A percentile compares a stretch with the other conserved stretches of the same genome.
phyloP scores from a whole-genome alignment of 805 yeast species.

The Barnettozyma populi region DNA sequence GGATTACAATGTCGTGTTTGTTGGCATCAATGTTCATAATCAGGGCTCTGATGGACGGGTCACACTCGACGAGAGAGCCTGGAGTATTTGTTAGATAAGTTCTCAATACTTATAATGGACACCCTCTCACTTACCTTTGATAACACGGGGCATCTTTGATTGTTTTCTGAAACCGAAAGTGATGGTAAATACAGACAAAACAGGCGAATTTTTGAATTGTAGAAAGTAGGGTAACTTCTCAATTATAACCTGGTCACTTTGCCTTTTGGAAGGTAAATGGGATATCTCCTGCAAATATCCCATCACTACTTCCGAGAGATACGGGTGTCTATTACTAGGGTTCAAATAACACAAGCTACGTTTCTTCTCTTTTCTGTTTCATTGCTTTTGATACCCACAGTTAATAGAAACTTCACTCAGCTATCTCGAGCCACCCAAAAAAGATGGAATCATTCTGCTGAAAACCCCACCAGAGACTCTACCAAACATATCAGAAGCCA shows the following conservation, averaged over 20 bases:
- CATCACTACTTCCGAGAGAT: too few species aligned
- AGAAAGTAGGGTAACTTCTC: too few species aligned
- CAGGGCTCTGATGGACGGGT: constrained; percentile 87
- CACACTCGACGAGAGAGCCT: constrained; percentile 55
- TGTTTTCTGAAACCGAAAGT: not conserved
- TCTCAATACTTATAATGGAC: too few species aligned
- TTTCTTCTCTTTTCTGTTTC: not conserved
- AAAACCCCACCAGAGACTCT: constrained; percentile 43
- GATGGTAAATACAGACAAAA: too few species aligned
- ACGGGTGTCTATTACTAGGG: too few species aligned
- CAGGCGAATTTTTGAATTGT: too few species aligned
- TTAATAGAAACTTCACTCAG: not conserved
- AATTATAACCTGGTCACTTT: too few species aligned
- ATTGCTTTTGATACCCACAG: not conserved
- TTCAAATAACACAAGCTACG: too few species aligned
- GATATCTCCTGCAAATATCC: too few species aligned
- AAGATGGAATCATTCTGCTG: constrained; percentile 38
- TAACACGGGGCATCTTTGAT: constrained; percentile 43
- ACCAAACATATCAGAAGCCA: constrained; percentile 55
- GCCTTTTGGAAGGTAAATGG: too few species aligned
- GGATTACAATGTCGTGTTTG: constrained; percentile 64
- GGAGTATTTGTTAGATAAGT: constrained; percentile 4
- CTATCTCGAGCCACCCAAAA: constrained; percentile 11
- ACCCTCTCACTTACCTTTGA: constrained; percentile 47
- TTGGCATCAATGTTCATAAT: constrained; percentile 77